Conservation (phyloP, 371 early-diverging fungal species). For the Rhizopus delemar region DNA sequence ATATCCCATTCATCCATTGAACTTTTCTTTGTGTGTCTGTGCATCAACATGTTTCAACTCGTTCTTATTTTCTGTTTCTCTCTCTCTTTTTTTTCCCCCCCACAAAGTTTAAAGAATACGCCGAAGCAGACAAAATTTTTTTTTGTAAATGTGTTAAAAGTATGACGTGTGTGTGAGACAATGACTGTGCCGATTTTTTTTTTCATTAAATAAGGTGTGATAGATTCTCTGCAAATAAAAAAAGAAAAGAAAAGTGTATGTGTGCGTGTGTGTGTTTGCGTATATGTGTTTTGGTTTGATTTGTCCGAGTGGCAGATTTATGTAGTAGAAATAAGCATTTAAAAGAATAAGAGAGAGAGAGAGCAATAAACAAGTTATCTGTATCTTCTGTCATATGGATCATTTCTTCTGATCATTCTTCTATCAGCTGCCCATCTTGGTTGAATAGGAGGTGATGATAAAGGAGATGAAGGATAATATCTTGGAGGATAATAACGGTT, state of each 20-base stretch:
- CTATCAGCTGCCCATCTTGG: slow-evolving; percentile 5
- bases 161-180: too few relatives aligned
- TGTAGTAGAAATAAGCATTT: background rate
- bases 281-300: background rate
- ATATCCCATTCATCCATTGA: too few relatives aligned
- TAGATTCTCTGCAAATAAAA: too few relatives aligned
- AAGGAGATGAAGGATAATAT: background rate
- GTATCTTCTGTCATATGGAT: slow-evolving; percentile 6
- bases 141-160: background rate
- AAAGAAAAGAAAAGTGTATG: background rate
- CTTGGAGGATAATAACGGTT: background rate
- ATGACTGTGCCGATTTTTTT: too few relatives aligned
- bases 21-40: too few relatives aligned
- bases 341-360: background rate
- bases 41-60: too few relatives aligned
- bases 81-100: too few relatives aligned
- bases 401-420: slow-evolving; percentile 1
- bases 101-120: too few relatives aligned
- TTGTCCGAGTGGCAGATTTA: background rate
- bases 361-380: background rate
- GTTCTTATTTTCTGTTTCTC: too few relatives aligned
- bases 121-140: background rate
- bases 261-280: background rate
- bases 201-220: too few relatives aligned
- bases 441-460: slow-evolving; percentile 5